Evolutionary conservation across 495 filamentous ascomycete species (phyloP), one percentile per base, ranked within the genome.

Genomic region (Penicillium alfredii): DNA sequence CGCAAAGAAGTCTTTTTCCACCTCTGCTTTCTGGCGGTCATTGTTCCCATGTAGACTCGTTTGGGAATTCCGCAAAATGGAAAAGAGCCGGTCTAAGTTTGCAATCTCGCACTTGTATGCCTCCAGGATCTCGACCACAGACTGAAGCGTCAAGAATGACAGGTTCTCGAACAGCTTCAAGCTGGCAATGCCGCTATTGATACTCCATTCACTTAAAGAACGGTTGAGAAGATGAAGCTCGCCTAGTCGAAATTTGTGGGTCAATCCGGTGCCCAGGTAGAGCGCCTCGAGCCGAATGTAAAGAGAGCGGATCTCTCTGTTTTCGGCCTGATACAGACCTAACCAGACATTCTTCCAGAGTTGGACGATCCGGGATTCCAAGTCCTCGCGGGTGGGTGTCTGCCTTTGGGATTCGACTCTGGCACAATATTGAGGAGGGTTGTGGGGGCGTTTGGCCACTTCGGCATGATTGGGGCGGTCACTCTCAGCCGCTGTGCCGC

Each of bases 331-430:
- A 17, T 47, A 52, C 2, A 58, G 33, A 1, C 44, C 51, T 7
- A 52, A 24, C 47, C 51, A 52, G n/a, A 49, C 38, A 8, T 28
- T 31, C 14, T 30, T 54, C 47, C 47, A 55, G 18, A 55, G 31
- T 1, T 42, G 35, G 12, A 42, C 11, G 15, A 58, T 44, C 8
- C 33, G 43, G n/a, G 27, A 8, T 13, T 51, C 29, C 8, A 61
- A 25, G 8, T 56, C 46, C 9, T 38, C 28, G 33, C 37, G 45
- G 4, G 31, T n/a, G n/a, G n/a, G n/a, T n/a, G n/a, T n/a, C n/a
- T n/a, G n/a, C n/a, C n/a, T n/a, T n/a, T n/a, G n/a, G n/a, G n/a
- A n/a, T n/a, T n/a, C n/a, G n/a, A n/a, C n/a, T n/a, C n/a, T n/a
- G n/a, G n/a, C n/a, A n/a, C n/a, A n/a, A n/a, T n/a, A n/a, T n/a